Conservation (phyloP, 2,329 filamentous ascomycete genomes). For the Fusarium longipes region DNA sequence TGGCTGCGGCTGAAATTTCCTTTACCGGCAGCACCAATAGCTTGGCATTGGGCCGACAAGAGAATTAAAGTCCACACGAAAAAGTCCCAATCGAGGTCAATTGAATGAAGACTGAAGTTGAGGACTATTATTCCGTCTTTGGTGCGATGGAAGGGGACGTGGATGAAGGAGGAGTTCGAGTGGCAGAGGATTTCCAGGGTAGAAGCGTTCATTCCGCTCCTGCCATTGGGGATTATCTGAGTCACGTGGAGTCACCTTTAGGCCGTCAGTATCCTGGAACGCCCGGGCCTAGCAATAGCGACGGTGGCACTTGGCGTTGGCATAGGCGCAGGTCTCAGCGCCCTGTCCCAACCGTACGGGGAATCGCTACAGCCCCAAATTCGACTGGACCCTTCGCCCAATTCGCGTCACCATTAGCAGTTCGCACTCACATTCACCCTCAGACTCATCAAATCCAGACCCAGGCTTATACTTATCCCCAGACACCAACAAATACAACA, state of each 20-base stretch:
- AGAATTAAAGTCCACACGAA: not conserved
- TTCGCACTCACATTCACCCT: constrained; percentile 20
- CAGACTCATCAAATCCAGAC: not conserved
- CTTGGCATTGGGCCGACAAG: constrained; percentile 13
- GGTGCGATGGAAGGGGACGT: constrained; percentile 27
- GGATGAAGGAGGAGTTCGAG: constrained; percentile 24
- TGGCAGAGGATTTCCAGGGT: constrained; percentile 26
- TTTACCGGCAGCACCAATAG: constrained; percentile 6
- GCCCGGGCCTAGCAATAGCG: constrained; percentile 6
- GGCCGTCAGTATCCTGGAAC: constrained; percentile 19
- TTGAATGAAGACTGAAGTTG: constrained; percentile 26
- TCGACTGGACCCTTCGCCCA: constrained; percentile 36
- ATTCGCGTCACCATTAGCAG: constrained; percentile 31
- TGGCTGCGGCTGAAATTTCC: constrained; percentile 24
- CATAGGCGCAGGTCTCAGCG: constrained; percentile 34
- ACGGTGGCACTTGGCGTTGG: constrained; percentile 35
- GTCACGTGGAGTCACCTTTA: constrained; percentile 32
- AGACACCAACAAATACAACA: constrained; percentile 3
- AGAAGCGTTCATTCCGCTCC: constrained; percentile 7
- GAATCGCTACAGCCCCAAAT: constrained; percentile 9
- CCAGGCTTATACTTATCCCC: constrained; percentile 12
- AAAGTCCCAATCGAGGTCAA: not conserved
- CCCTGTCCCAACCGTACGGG: not conserved
- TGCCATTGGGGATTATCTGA: not conserved
- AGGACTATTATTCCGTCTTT: constrained; percentile 38